Conservation (phyloP, 176 grass and related monocot species). For the Tuctoria greenei region DNA sequence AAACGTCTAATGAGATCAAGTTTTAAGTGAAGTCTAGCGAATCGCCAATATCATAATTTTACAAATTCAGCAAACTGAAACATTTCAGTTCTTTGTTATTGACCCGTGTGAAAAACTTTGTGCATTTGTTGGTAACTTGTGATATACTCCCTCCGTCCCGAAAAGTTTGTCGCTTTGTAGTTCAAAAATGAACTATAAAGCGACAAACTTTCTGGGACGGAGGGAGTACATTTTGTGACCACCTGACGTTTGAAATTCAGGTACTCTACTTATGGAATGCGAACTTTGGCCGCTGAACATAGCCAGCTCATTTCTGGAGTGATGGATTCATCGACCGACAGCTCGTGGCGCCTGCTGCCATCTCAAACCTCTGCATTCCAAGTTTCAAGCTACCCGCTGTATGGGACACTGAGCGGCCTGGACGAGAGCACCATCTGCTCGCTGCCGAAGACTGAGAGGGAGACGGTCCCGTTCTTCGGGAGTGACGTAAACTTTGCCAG, state of each 20-base stretch:
- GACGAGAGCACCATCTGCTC: conserved; percentile 47
- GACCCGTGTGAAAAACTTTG: too few species aligned
- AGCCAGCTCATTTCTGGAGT: conserved; percentile 42
- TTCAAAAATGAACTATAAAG: too few species aligned
- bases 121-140: too few species aligned
- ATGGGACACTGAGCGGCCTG: conserved; percentile 37
- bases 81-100: not conserved
- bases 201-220: too few species aligned
- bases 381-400: conserved; percentile 45
- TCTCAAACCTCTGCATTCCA: conserved; percentile 39
- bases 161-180: too few species aligned
- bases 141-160: too few species aligned
- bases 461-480: conserved; percentile 52
- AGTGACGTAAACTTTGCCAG: conserved; percentile 20
- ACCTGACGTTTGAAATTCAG: conserved; percentile 15
- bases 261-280: conserved; percentile 53
- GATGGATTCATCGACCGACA: conserved; percentile 40
- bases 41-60: not conserved
- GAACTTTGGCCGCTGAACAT: conserved; percentile 45
- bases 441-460: conserved; percentile 37
- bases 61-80: not conserved
- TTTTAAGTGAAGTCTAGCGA: not conserved
- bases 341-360: conserved; percentile 51
- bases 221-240: not conserved
- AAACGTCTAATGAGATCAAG: not conserved